Base-by-base conservation (phyloP, 306 rosid genomes). In the Cucumis melo region DNA sequence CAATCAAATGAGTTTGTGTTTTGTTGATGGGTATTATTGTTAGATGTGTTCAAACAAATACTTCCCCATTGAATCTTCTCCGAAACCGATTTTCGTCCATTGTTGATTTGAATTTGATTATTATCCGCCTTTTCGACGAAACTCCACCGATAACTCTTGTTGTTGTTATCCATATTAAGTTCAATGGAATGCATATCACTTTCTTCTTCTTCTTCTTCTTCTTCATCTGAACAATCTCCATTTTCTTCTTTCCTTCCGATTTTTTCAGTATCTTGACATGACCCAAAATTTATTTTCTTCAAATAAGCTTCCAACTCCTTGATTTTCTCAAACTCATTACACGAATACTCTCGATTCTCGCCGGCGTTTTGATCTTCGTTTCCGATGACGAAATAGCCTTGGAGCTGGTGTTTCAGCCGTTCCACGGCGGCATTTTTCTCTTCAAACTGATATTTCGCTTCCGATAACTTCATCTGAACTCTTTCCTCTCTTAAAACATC, bases 391-490 rank as follows among this genome's bases (percentile, higher is more conserved):
- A 91, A 72, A 73, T 76, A 90, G 46, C 78, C 74, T 84, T 90
- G 96, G 5, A 93, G 87, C 79, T 93, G 90, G 51, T 73, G 87
- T 60, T 82, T 91, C 19, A 91, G 85, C 77, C 86, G 82, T 27
- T 93, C 96, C 0, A 93, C 86, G 4, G 85, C 87, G 39, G 91
- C 96, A 78, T 91, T 93, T 81, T 93, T 88, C 88, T 91, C 98
- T 86, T 93, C 98, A 39, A 88, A 93, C 29, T 93, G 91, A 80
- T 86, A 89, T 64, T 87, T 93, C 0, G 97, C 98, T 72, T 93
- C 98, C 0, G 94, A 88, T n/a, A 93, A 91, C 89, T 93, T 93
- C 98, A 93, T 91, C 73, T 93, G 98, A 48, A 93, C 97, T 85
- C 98, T 88, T 82, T 93, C 97, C 86, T 93, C 98, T 0, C 97